Percentiles rank a stretch among this genome's conserved stretches.
Evolutionary conservation across 768 basidiomycete species (phyloP).

Genomic region (Pleurotus salmoneostramineus): DNA sequence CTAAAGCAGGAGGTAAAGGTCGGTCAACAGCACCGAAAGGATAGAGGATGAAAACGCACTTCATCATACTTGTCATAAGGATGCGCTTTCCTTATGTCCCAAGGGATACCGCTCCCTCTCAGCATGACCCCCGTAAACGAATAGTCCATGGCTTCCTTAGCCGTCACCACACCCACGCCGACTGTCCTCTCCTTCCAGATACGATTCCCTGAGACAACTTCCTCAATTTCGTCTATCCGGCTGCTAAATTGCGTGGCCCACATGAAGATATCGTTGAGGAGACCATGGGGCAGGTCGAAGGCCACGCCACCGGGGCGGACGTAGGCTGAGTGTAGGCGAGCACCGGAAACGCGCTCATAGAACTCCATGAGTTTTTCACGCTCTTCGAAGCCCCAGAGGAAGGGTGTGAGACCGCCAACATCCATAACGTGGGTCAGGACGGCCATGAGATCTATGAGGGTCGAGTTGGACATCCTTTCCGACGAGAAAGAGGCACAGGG

Average conservation of each 20-base stretch:
- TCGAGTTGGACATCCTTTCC: not conserved
- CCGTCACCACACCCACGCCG: slow-evolving; percentile 86
- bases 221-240: slow-evolving; percentile 95
- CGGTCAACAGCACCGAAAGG: not conserved
- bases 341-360: slow-evolving; percentile 98
- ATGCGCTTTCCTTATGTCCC: slow-evolving; percentile 89
- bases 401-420: slow-evolving; percentile 96
- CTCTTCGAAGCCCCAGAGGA: slow-evolving; percentile 99
- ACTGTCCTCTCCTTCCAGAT: slow-evolving; percentile 97
- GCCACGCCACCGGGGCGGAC: slow-evolving; percentile 97
- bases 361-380: slow-evolving; percentile 99
- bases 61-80: slow-evolving; percentile 98
- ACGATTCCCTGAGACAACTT: slow-evolving; percentile 95
- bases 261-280: slow-evolving; percentile 97
- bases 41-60: slow-evolving; percentile 32
- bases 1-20: slow-evolving; percentile 26
- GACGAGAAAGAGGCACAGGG: slow-evolving; percentile 7
- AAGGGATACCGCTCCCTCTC: slow-evolving; percentile 87
- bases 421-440: slow-evolving; percentile 95
- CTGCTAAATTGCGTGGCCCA: slow-evolving; percentile 95
- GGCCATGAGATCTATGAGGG: slow-evolving; percentile 82
- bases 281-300: slow-evolving; percentile 95
- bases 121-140: slow-evolving; percentile 97
- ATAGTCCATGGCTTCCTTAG: slow-evolving; percentile 89
- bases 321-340: slow-evolving; percentile 96